Percentiles rank a stretch among this genome's conserved stretches.
Evolutionary conservation across 768 basidiomycete genomes (phyloP).

Genomic region (Clitopilus passeckerianus): DNA sequence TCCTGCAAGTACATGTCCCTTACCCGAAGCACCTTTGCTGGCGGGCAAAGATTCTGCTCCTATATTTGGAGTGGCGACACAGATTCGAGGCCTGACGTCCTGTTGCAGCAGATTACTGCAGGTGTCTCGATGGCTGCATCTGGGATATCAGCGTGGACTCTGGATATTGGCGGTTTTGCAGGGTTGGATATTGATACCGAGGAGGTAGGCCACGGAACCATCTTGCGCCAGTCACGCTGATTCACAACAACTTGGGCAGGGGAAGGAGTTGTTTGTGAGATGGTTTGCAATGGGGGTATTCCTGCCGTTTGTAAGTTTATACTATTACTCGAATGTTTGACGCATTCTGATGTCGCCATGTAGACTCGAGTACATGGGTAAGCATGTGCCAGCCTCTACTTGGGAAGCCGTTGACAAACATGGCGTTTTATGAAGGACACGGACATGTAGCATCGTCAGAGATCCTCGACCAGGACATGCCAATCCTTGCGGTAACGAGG

Average conservation of each 20-base stretch:
- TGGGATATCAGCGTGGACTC: conserved; percentile 30
- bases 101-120: conserved; percentile 28
- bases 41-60: conserved; percentile 31
- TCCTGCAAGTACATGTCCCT: conserved; percentile 28
- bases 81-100: conserved; percentile 24
- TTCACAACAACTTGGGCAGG: too few species aligned
- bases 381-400: not conserved
- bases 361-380: conserved; percentile 28
- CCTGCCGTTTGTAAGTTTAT: conserved; percentile 27
- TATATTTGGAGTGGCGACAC: conserved; percentile 34
- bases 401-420: too few species aligned
- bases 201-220: too few species aligned
- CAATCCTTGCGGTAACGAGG: conserved; percentile 31
- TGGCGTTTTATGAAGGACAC: conserved; percentile 12
- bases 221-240: too few species aligned
- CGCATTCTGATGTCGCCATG: not conserved
- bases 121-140: conserved; percentile 28
- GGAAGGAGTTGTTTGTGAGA: conserved; percentile 26
- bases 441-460: conserved; percentile 18
- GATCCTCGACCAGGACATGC: conserved; percentile 16
- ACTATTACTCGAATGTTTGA: not conserved
- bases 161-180: conserved; percentile 30
- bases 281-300: conserved; percentile 32
- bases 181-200: conserved; percentile 25
- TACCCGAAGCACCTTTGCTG: conserved; percentile 28